Percentiles rank a stretch among this genome's conserved stretches.
Conservation (phyloP, 2,329 filamentous ascomycete genomes). For the Macroventuria anomochaeta region DNA sequence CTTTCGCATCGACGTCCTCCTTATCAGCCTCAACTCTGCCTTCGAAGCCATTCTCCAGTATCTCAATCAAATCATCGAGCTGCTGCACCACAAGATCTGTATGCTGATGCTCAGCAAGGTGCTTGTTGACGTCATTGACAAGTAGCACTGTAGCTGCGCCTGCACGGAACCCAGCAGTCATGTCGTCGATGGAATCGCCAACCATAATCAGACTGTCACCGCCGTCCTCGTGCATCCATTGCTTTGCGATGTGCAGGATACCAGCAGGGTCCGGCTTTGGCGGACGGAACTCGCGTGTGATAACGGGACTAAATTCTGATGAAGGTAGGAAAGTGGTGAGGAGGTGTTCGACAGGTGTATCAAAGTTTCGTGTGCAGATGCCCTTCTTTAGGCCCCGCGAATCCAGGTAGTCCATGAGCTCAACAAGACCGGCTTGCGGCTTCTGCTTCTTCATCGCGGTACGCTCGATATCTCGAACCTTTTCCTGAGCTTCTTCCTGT, state of each 20-base stretch:
- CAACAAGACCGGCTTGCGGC: slow-evolving; percentile 78
- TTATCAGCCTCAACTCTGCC: slow-evolving; percentile 52
- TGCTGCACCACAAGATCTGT: slow-evolving; percentile 74
- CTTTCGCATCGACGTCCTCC: slow-evolving; percentile 34
- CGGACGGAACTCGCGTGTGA: slow-evolving; percentile 81
- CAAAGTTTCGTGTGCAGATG: slow-evolving; percentile 95
- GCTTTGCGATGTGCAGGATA: slow-evolving; percentile 80
- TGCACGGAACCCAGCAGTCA: slow-evolving; percentile 82
- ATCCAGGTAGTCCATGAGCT: slow-evolving; percentile 85
- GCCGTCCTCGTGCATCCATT: slow-evolving; percentile 65
- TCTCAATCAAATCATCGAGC: slow-evolving; percentile 76
- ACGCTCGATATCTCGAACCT: slow-evolving; percentile 80
- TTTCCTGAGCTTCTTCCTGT: slow-evolving; percentile 70
- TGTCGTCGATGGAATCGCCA: slow-evolving; percentile 81
- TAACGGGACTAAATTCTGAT: slow-evolving; percentile 75
- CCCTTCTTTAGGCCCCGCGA: slow-evolving; percentile 71
- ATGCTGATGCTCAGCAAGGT: slow-evolving; percentile 72
- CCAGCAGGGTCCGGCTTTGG: slow-evolving; percentile 90
- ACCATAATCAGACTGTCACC: slow-evolving; percentile 60
- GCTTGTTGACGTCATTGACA: slow-evolving; percentile 78
- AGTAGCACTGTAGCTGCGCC: slow-evolving; percentile 91
- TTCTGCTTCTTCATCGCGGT: slow-evolving; percentile 79
- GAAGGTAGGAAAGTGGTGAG: slow-evolving; percentile 74
- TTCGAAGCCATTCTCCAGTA: slow-evolving; percentile 77
- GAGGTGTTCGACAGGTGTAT: slow-evolving; percentile 73